These are phyloP conservation scores for Penicillium sp. DNA, from an alignment of 2,329 filamentous ascomycete species.

Conservation along the genomic window DNA sequence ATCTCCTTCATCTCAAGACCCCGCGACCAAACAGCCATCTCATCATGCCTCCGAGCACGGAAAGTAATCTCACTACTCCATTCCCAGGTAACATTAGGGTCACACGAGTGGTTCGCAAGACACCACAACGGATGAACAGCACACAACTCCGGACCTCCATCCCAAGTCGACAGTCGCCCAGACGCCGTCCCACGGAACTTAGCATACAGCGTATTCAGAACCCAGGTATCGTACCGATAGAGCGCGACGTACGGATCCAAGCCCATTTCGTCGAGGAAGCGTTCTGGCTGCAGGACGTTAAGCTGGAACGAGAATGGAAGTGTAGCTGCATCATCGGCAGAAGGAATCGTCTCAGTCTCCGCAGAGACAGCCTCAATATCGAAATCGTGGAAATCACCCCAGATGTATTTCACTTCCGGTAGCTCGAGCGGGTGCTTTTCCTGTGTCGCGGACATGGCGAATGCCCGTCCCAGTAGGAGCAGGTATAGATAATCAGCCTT, in stretches of 20 bases:
- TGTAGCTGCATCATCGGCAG: constrained; percentile 37
- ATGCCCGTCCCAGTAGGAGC: constrained; percentile 55
- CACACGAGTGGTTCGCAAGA: constrained; percentile 91
- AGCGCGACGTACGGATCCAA: constrained; percentile 55
- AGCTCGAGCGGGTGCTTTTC: constrained; percentile 57
- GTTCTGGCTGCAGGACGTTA: constrained; percentile 57
- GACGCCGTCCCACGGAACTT: constrained; percentile 94
- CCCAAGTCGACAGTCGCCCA: constrained; percentile 69
- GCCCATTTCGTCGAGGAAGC: constrained; percentile 61
- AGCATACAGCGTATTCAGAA: constrained; percentile 85
- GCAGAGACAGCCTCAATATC: constrained; percentile 15
- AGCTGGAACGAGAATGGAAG: constrained; percentile 60
- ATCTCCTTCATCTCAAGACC: constrained; percentile 44
- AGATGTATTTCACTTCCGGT: constrained; percentile 60
- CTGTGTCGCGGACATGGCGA: constrained; percentile 61
- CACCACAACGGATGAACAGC: constrained; percentile 97
- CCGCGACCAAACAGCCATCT: constrained; percentile 38
- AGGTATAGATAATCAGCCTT: constrained; percentile 59
- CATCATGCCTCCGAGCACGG: constrained; percentile 31
- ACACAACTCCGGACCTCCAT: constrained; percentile 82
- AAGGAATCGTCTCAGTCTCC: constrained; percentile 4
- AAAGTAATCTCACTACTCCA: constrained; percentile 60
- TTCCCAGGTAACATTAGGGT: constrained; percentile 92
- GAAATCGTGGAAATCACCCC: constrained; percentile 58
- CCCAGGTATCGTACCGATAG: constrained; percentile 47